These are phyloP conservation scores for Dillenia suffruticosa DNA, from an alignment of 164 flowering plant genomes.

Conservation along the genomic window DNA sequence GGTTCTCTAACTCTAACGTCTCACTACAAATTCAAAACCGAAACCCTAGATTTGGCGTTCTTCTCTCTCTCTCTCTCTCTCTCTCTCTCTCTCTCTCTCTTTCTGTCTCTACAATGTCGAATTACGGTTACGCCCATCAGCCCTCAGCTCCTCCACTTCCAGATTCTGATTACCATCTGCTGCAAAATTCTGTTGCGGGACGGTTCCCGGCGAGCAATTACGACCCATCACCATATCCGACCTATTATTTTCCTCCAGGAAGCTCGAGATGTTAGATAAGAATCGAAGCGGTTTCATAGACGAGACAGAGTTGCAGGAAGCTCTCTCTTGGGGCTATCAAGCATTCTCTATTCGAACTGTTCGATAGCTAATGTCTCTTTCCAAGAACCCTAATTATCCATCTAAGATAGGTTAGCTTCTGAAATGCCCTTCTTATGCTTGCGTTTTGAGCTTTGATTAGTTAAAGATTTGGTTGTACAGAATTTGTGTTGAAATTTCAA, in stretches of 20 bases:
- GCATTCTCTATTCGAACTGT: conserved; percentile 54
- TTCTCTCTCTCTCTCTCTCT: no score
- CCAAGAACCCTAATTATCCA: conserved; percentile 43
- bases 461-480: background rate
- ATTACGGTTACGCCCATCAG: conserved; percentile 8
- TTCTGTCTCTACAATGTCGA: no score
- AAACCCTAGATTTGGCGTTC: no score
- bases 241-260: conserved; percentile 42
- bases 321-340: conserved; percentile 53
- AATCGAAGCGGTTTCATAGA: conserved; percentile 79
- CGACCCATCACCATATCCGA: conserved; percentile 7
- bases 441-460: background rate
- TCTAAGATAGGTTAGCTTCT: conserved; percentile 42
- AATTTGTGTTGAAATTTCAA: background rate
- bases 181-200: background rate
- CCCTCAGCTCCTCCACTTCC: conserved; percentile 45
- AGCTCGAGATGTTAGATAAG: conserved; percentile 69
- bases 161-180: conserved; percentile 11
- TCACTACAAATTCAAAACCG: no score
- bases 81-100: no score
- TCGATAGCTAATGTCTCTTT: conserved; percentile 67
- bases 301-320: conserved; percentile 59
- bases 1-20: no score
- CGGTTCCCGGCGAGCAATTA: background rate
- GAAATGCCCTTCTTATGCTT: background rate